Base-by-base conservation (phyloP, 768 basidiomycete species). In the Suillus luteus region DNA sequence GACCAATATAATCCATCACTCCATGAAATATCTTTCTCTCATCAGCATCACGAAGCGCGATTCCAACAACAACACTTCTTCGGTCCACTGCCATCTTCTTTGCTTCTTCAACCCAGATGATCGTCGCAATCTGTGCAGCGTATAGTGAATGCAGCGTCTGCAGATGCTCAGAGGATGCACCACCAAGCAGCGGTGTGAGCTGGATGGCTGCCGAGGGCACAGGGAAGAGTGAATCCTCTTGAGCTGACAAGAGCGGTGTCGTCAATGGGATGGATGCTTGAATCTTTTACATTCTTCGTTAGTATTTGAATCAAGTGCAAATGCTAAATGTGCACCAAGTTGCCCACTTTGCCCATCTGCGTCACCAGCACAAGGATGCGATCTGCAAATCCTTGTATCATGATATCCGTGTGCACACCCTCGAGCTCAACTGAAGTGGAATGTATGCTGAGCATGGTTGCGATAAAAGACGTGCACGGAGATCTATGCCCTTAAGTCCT, bases 301-400 rank as follows among this genome's bases (percentile, higher is more conserved):
- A 22, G n/a, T 27, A 35, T 51, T 43, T 38, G 60, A 38, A 44
- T 61, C 62, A 38, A 27, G 46, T 37, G 44, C 55, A 60, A 66
- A 51, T 31, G 38, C 59, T 62, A 63, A 19, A 60, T 19, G 48
- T 77, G 74, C 72, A 96, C 95, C 78, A 99, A 73, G 71, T 83
- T 87, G 62, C 96, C 96, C 14, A 96, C 89, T 84, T 95, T 96
- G 44, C 92, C 92, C 65, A 93, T 73, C 75, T 99, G 96, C 1
- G 94, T 95, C 60, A 98, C 82, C 27, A 97, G 80, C n/a, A 97
- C 88, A 22, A 99, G 80, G 14, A 86, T 79, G 31, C 93, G 84
- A 77, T 98, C 96, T 60, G 85, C 83, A 72, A 86, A 99, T 0
- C 80, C 79, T 70, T 97, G 94, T 8, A 96, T 72, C 52, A 95